Percentiles rank a stretch among this genome's conserved stretches.
These are phyloP conservation scores for Cercospora citrullina DNA, from an alignment of 2,329 filamentous ascomycete genomes.

Conservation along the genomic window DNA sequence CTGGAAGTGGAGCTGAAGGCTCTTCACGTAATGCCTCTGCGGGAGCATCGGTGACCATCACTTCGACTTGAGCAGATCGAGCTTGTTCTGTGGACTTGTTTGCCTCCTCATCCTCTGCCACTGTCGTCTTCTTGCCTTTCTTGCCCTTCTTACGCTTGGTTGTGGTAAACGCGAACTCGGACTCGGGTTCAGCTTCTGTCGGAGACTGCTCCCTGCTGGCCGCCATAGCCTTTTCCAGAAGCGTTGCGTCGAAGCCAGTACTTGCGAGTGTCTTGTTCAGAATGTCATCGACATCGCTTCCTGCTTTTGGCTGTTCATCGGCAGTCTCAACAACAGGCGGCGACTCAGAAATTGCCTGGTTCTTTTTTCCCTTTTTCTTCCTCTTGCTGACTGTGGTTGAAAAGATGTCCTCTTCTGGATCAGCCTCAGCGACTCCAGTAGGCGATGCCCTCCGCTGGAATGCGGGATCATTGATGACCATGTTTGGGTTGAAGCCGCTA, in stretches of 20 bases:
- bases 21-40: not conserved
- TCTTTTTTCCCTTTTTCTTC: conserved; percentile 40
- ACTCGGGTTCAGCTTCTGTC: conserved; percentile 28
- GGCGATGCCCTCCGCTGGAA: conserved; percentile 42
- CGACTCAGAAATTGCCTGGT: not conserved
- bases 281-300: conserved; percentile 39
- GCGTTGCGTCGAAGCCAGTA: conserved; percentile 38
- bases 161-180: conserved; percentile 38
- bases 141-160: conserved; percentile 49
- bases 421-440: conserved; percentile 36
- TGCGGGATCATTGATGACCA: conserved; percentile 46
- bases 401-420: conserved; percentile 36
- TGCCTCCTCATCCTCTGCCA: conserved; percentile 19
- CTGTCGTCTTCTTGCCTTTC: conserved; percentile 45
- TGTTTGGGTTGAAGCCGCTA: conserved; percentile 49
- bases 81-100: conserved; percentile 23
- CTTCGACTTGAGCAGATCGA: not conserved
- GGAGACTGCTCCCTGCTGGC: conserved; percentile 34
- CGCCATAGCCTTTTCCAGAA: conserved; percentile 41
- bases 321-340: not conserved
- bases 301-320: conserved; percentile 8
- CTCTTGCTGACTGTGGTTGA: conserved; percentile 33
- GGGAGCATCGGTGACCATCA: not conserved
- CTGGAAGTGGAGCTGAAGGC: not conserved
- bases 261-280: conserved; percentile 40